A percentile compares a stretch with the other conserved stretches of the same genome.
These are phyloP conservation scores for Mitragyna speciosa DNA, from an alignment of 257 asterid species.

Conservation along the genomic window DNA sequence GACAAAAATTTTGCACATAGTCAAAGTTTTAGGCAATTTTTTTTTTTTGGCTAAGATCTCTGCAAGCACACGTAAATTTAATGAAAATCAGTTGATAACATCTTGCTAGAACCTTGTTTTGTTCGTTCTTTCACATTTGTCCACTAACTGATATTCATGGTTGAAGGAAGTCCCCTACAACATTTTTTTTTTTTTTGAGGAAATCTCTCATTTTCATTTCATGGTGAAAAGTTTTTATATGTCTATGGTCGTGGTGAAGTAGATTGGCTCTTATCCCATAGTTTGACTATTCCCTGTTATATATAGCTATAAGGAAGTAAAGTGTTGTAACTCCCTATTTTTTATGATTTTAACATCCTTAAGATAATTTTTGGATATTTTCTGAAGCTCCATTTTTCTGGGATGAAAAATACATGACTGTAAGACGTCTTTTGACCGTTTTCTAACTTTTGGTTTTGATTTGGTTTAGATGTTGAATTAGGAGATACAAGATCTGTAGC, in stretches of 20 bases:
- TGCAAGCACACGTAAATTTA: no score
- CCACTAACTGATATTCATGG: not conserved
- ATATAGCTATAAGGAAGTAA: no score
- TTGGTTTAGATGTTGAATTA: conserved; percentile 64
- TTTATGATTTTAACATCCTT: no score
- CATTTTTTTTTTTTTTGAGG: no score
- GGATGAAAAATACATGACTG: not conserved
- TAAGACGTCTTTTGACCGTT: conserved; percentile 24
- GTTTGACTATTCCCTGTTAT: no score
- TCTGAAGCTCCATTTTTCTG: no score
- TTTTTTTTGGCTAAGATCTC: no score
- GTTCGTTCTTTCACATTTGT: not conserved
- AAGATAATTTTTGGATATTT: no score
- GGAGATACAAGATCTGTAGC: conserved; percentile 89
- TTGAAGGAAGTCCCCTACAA: not conserved
- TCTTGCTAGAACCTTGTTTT: not conserved
- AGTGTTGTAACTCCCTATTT: no score
- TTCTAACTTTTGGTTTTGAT: conserved; percentile 8
- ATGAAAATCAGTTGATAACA: not conserved
- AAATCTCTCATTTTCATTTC: not conserved
- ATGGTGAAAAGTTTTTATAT: not conserved
- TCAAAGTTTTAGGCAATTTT: not conserved
- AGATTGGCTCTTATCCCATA: not conserved
- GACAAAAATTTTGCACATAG: not conserved
- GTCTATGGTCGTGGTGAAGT: not conserved